These are phyloP conservation scores for Fusarium metavorans DNA, from an alignment of 2,329 filamentous ascomycete species.

Conservation along the genomic window DNA sequence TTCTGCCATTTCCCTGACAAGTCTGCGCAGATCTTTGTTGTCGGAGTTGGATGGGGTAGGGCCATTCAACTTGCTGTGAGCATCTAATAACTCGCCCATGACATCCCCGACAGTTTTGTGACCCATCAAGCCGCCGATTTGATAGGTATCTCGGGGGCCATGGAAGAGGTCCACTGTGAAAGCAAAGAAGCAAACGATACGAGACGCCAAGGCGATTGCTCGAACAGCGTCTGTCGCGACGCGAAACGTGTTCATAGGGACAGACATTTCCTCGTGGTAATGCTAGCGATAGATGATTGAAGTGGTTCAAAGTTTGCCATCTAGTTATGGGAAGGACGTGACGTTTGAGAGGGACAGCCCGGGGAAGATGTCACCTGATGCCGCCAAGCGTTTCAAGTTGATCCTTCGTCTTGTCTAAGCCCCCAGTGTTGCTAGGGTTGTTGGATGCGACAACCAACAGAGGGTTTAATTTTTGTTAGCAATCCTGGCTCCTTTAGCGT, in stretches of 20 bases:
- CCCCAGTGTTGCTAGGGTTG: background rate
- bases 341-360: background rate
- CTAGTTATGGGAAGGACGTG: background rate
- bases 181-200: background rate
- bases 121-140: background rate
- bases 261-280: background rate
- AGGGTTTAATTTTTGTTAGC: background rate
- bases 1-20: background rate
- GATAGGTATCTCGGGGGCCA: background rate
- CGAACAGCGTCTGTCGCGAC: background rate
- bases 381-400: background rate
- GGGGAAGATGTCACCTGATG: background rate
- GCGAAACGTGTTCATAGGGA: background rate
- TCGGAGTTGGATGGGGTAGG: background rate
- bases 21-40: background rate
- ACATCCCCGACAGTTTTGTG: background rate
- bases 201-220: background rate
- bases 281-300: background rate
- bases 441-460: background rate
- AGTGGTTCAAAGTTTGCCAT: background rate
- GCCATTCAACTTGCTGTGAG: background rate
- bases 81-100: background rate
- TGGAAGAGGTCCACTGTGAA: background rate
- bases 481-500: background rate
- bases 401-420: background rate